phyloP scores from a whole-genome alignment of 768 basidiomycete genomes.

The Boletales sp. region DNA sequence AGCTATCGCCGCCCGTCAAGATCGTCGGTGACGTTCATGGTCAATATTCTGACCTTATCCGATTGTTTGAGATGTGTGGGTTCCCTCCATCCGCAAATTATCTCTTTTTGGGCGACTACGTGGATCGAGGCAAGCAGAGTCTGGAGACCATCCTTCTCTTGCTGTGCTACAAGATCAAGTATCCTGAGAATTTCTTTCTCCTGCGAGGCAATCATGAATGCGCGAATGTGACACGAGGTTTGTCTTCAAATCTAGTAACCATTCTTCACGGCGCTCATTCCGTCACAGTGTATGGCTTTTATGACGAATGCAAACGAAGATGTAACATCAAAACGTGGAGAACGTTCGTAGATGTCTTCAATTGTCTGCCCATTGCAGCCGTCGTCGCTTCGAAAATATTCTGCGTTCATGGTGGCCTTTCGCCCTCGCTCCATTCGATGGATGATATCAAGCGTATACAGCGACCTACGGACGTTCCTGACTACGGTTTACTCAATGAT shows the following conservation, averaged over 20 bases:
- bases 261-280: constrained; percentile 17
- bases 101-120: constrained; percentile 98
- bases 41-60: constrained; percentile 97
- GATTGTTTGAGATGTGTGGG: constrained; percentile 99
- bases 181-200: constrained; percentile 99
- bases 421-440: constrained; percentile 91
- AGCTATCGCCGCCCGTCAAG: constrained; percentile 97
- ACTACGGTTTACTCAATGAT: constrained; percentile 96
- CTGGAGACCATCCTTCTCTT: constrained; percentile 96
- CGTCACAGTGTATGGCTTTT: constrained; percentile 90
- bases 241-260: constrained; percentile 22
- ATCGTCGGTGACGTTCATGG: constrained; percentile 99
- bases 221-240: constrained; percentile 97
- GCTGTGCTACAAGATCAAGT: constrained; percentile 99
- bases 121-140: constrained; percentile 97
- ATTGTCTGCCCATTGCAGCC: constrained; percentile 96
- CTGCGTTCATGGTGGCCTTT: constrained; percentile 96
- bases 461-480: constrained; percentile 96
- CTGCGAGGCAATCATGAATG: constrained; percentile 98
- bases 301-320: constrained; percentile 99
- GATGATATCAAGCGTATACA: constrained; percentile 98
- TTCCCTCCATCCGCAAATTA: constrained; percentile 97
- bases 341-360: constrained; percentile 99
- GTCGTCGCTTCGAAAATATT: constrained; percentile 99
- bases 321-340: constrained; percentile 99